Evolutionary conservation across 1,284 basidiomycete species (phyloP), one percentile per base, ranked within the genome.

Genomic region (Wallemia mellicola): DNA sequence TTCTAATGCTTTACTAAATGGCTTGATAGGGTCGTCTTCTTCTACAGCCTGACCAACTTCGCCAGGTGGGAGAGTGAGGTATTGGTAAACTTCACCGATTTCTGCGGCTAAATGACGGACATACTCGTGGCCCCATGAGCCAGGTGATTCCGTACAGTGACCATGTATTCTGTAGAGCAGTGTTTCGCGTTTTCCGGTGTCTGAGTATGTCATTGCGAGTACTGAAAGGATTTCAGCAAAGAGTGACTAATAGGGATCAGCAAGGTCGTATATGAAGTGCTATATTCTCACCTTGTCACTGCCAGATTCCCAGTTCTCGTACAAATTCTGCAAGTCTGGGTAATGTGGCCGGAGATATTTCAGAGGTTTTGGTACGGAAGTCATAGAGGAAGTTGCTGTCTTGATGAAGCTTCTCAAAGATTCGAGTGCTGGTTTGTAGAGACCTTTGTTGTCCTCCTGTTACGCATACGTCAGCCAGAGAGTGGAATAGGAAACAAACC

Each of bases 201-300:
- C 92, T 3, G 91, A 95, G 70, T 98, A 98, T 22, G 94, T 99
- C 94, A 99, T 98, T n/a, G 92, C 94, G 58, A 99, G 81, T 2
- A 98, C 94, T 26, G 92, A 96, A 28, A 98, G 78, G 63, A 99
- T 95, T 65, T 96, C 92, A n/a, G 91, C 89, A 66, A 98, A 91
- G 28, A 95, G 78, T 64, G 84, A 82, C 83, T 92, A 65, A 3
- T 7, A 17, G 1, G 60, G 56, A 59, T 24, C 59, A 57, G 28
- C 61, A 17, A 61, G 58, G 26, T 26, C 27, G 24, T 27, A 17
- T 19, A n/a, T 28, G n/a, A 59, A 57, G 28, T n/a, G 26, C 25
- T 15, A 25, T 22, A 22, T 64, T n/a, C 72, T 62, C 62, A 82
- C 87, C 76, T 85, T 85, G 73, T 88, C 77, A 65, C 83, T 80